Evolutionary conservation across 805 yeast species (phyloP), one percentile per base, ranked within the genome.

Genomic region (Yarrowia sp.): DNA sequence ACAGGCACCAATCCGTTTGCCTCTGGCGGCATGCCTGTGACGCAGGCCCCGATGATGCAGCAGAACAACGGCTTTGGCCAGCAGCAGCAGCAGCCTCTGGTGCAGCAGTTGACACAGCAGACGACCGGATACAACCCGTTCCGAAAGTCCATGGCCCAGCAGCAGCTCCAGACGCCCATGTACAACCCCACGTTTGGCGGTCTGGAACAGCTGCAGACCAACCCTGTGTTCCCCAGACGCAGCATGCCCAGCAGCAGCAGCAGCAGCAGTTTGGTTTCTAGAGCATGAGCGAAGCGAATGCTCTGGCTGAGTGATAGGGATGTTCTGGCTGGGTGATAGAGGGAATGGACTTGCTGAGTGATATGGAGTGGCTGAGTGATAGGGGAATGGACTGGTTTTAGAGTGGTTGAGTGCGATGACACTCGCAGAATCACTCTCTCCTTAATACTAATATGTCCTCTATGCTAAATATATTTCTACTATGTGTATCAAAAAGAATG

Each of bases 61-160:
- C 62, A 62, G 65, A 41, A 43, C 66, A 44, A 32, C 66, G 58
- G 40, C 22, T 66, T 7, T 28, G 63, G 49, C 41, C 66, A 19
- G 61, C 65, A 19, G 62, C 46, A 48, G 38, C 54, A 33, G 24
- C 48, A 43, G 65, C 62, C 51, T 22, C 62, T 68, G 26, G 43
- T 43, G 8, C 48, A 24, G 71, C 74, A 69, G 62, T 67, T 66
- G 65, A 65, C 66, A 5, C 73, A 81, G 3, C 75, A 76, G 48
- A 70, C 80, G 1, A 85, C 88, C 0, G 88, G 88, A 2, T 77
- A 81, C 33, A 87, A 87, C 70, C 91, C 91, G 32, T 87, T 87
- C 75, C 61, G 61, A 22, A 54, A 54, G 61, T 78, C 65, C 74
- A 81, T 12, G 74, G 71, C 44, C 9, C 65, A 64, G 70, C 77